phyloP scores from a whole-genome alignment of 2,329 filamentous ascomycete genomes.

The Paracoccidioides brasiliensis region DNA sequence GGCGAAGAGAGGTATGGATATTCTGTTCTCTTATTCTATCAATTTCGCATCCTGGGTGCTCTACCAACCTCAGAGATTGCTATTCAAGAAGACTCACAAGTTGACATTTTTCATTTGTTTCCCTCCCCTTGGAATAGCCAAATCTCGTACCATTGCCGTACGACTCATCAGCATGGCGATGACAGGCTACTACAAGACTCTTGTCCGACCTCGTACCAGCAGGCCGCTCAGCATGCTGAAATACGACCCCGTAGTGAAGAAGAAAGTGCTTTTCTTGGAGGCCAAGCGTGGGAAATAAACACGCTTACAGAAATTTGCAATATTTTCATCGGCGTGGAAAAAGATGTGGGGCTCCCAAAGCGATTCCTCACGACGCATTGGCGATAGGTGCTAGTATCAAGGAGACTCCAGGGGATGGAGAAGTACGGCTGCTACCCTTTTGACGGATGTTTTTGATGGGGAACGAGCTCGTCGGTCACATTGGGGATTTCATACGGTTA shows the following conservation, averaged over 20 bases:
- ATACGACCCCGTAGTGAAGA: slow-evolving; percentile 94
- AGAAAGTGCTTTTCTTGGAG: slow-evolving; percentile 92
- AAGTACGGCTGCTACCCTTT: neutral
- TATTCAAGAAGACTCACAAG: slow-evolving; percentile 1
- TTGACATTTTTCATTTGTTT: slow-evolving; percentile 3
- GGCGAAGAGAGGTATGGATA: slow-evolving; percentile 34
- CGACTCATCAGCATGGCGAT: slow-evolving; percentile 96
- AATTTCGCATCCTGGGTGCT: no score
- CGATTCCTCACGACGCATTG: neutral
- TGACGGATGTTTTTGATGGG: neutral
- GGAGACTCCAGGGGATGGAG: neutral
- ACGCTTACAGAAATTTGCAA: neutral
- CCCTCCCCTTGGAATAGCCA: slow-evolving; percentile 3
- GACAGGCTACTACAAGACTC: slow-evolving; percentile 94
- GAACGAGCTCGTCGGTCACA: neutral
- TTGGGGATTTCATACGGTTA: neutral
- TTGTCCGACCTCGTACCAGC: slow-evolving; percentile 66
- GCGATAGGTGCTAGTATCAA: neutral
- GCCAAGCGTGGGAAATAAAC: slow-evolving; percentile 53
- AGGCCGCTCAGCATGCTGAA: slow-evolving; percentile 93
- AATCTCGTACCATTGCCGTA: slow-evolving; percentile 84
- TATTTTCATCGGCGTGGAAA: no score
- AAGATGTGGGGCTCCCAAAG: neutral
- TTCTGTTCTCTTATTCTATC: slow-evolving; percentile 2
- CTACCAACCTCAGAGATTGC: neutral